These are phyloP conservation scores for Alternaria ethzedia DNA, from an alignment of 2,329 filamentous ascomycete species.

Conservation along the genomic window DNA sequence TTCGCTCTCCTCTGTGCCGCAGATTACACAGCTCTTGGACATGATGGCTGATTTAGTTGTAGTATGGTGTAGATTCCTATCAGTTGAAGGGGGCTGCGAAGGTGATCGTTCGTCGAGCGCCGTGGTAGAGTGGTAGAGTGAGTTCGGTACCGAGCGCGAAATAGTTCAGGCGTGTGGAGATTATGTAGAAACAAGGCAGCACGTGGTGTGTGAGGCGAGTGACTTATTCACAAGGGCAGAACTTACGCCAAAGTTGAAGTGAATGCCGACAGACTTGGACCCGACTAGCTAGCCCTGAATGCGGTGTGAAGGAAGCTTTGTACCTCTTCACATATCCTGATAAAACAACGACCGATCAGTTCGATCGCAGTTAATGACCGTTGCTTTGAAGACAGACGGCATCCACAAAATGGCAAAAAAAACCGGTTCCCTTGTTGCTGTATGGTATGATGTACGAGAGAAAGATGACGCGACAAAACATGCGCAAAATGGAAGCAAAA, in stretches of 20 bases:
- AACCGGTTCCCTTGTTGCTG: neutral
- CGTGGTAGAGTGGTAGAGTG: neutral
- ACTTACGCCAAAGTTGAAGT: neutral
- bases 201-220: neutral
- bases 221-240: neutral
- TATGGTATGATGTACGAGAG: neutral
- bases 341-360: neutral
- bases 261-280: neutral
- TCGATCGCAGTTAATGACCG: neutral
- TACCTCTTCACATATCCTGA: neutral
- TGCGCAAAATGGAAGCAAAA: neutral
- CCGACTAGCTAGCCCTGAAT: neutral
- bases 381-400: neutral
- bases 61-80: neutral
- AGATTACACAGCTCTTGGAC: slow-evolving; percentile 30
- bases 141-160: neutral
- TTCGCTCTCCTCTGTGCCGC: slow-evolving; percentile 26
- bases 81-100: neutral
- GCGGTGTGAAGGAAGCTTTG: neutral
- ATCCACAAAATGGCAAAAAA: neutral
- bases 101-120: neutral
- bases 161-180: neutral
- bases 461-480: neutral
- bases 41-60: neutral
- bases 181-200: neutral